Conservation (phyloP, 345 rosid genomes). For the Mallotus nudiflorus region DNA sequence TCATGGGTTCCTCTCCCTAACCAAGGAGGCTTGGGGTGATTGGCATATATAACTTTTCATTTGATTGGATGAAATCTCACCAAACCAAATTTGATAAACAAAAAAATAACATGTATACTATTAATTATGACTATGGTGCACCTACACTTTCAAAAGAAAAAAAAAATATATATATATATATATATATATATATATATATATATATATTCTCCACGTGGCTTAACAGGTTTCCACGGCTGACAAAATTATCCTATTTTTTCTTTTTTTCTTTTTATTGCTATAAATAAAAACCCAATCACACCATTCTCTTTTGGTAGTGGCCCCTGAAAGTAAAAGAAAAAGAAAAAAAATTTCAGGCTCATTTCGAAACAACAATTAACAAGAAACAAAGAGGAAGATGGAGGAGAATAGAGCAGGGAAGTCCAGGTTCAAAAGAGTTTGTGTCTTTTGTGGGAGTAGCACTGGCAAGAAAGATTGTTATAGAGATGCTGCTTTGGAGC, state of each 20-base stretch:
- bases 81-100: too few species aligned
- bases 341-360: neutral
- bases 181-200: too few species aligned
- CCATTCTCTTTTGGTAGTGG: constrained; percentile 23
- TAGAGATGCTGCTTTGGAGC: constrained; percentile 75
- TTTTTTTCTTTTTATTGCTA: constrained; percentile 2
- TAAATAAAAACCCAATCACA: constrained; percentile 23
- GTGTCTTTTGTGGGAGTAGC: constrained; percentile 95
- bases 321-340: neutral
- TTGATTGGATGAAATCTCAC: too few species aligned
- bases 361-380: neutral
- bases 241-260: constrained; percentile 7
- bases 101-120: too few species aligned
- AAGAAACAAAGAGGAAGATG: constrained; percentile 7
- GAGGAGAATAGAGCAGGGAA: constrained; percentile 29
- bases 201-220: constrained; percentile 44
- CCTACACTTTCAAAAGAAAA: too few species aligned
- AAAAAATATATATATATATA: too few species aligned
- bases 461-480: constrained; percentile 68
- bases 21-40: too few species aligned
- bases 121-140: too few species aligned
- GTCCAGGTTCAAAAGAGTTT: constrained; percentile 76
- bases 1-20: too few species aligned
- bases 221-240: constrained; percentile 23
- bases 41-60: too few species aligned